These are phyloP conservation scores for Coleophoma eucalyptorum DNA, from an alignment of 2,329 filamentous ascomycete species.

Conservation along the genomic window DNA sequence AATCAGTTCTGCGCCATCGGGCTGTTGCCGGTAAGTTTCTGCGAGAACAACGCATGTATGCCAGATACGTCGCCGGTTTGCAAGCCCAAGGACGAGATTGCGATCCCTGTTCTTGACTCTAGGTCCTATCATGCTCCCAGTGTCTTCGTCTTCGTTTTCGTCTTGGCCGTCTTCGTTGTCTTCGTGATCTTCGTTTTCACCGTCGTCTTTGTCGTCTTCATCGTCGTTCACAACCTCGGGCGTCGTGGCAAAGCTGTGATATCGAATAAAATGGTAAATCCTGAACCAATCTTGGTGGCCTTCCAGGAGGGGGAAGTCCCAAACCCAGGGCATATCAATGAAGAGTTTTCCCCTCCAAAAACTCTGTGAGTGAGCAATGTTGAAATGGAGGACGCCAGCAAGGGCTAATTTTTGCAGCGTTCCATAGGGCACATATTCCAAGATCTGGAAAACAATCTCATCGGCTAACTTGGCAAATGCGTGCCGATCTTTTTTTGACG, in stretches of 20 bases:
- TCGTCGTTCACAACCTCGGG: too few relatives aligned
- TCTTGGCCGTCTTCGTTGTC: too few relatives aligned
- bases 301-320: constrained; percentile 7
- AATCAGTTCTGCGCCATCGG: neutral
- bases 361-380: neutral
- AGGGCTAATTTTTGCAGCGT: constrained; percentile 3
- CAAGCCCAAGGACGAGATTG: constrained; percentile 1
- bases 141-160: too few relatives aligned
- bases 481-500: neutral
- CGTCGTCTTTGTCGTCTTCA: too few relatives aligned
- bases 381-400: constrained; percentile 5
- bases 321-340: constrained; percentile 11
- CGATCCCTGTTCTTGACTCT: neutral
- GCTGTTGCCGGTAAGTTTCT: neutral
- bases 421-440: constrained; percentile 8
- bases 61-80: constrained; percentile 5
- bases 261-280: constrained; percentile 5
- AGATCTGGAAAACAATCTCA: constrained; percentile 9
- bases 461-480: constrained; percentile 5
- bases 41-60: neutral
- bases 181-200: neutral
- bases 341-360: constrained; percentile 13
- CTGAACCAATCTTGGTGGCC: constrained; percentile 8
- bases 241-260: constrained; percentile 9
- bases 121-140: neutral